These are phyloP conservation scores for Talaromyces amestolkiae DNA, from an alignment of 2,329 filamentous ascomycete genomes.

Conservation along the genomic window DNA sequence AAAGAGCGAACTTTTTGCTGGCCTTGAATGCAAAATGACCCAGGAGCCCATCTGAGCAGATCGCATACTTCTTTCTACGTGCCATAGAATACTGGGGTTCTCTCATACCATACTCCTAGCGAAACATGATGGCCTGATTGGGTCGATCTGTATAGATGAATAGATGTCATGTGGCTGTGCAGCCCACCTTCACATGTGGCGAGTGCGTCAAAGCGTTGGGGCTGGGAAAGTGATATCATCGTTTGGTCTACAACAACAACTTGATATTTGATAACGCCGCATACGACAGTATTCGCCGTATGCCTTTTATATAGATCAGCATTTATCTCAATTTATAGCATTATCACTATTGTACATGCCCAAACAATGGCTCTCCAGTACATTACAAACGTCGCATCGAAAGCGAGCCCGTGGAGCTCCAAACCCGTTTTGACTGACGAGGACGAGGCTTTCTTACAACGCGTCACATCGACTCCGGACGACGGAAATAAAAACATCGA, in stretches of 20 bases:
- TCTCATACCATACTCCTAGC: no score
- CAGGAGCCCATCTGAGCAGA: no score
- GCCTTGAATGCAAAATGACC: no score
- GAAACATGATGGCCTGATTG: background rate
- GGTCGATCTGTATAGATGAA: background rate
- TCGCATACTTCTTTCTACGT: no score
- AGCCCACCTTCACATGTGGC: background rate
- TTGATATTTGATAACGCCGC: no score
- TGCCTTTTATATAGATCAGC: background rate
- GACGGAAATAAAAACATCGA: constrained; percentile 24
- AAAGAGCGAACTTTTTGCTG: no score
- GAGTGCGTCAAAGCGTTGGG: background rate
- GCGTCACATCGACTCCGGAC: constrained; percentile 47
- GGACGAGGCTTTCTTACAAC: constrained; percentile 57
- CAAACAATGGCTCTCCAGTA: constrained; percentile 38
- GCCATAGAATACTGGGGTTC: no score
- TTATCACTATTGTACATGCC: background rate
- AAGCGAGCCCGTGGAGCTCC: constrained; percentile 33
- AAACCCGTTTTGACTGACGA: constrained; percentile 57
- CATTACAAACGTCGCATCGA: constrained; percentile 43
- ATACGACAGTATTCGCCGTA: no score
- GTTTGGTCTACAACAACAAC: background rate
- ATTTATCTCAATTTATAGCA: no score
- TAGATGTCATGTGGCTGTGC: constrained; percentile 8
- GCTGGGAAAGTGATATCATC: constrained; percentile 16